Percentiles rank a stretch among this genome's conserved stretches.
phyloP scores from a whole-genome alignment of 306 rosid genomes.

The Oxytropis ochrocephala region DNA sequence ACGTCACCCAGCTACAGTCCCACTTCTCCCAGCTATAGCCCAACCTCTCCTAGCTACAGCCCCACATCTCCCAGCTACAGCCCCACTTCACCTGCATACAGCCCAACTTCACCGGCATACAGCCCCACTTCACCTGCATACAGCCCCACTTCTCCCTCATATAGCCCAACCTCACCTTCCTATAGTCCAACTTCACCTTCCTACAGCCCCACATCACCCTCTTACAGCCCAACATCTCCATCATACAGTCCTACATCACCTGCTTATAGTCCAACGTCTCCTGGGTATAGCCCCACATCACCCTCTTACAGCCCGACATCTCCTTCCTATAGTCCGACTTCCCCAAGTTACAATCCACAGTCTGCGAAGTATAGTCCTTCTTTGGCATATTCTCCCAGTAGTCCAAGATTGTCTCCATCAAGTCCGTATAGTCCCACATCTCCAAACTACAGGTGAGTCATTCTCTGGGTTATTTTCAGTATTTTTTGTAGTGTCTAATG shows the following conservation, averaged over 20 bases:
- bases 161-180: constrained; percentile 63
- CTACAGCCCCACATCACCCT: constrained; percentile 80
- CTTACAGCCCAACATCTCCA: constrained; percentile 76
- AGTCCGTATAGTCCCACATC: constrained; percentile 98
- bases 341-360: constrained; percentile 90
- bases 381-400: constrained; percentile 90
- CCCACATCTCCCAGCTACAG: constrained; percentile 77
- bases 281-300: constrained; percentile 79
- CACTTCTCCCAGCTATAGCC: constrained; percentile 63
- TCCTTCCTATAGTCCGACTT: constrained; percentile 79
- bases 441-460: constrained; percentile 77
- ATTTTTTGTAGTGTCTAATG: background rate
- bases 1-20: constrained; percentile 83
- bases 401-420: constrained; percentile 87
- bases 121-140: constrained; percentile 74
- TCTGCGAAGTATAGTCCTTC: constrained; percentile 96
- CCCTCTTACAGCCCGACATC: constrained; percentile 85
- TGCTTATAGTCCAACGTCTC: constrained; percentile 80
- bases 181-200: constrained; percentile 82
- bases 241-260: constrained; percentile 79
- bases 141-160: constrained; percentile 69
- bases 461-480: background rate
- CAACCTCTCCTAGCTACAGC: constrained; percentile 74
- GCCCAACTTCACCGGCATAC: constrained; percentile 67
- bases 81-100: constrained; percentile 65